Conservation (phyloP, 345 rosid genomes). For the Nephelium lappaceum region DNA sequence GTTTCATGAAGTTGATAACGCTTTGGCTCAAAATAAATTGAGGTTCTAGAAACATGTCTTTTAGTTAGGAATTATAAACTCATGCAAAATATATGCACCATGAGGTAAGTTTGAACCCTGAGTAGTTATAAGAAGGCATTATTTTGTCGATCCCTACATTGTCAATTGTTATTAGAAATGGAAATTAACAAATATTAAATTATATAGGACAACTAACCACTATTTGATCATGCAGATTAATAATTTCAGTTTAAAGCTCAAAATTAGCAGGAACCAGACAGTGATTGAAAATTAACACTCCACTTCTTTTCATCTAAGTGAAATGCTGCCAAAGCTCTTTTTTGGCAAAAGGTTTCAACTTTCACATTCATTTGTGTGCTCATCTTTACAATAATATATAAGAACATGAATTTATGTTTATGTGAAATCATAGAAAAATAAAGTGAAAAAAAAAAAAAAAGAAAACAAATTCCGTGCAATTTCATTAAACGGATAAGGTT, state of each 20-base stretch:
- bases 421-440: slow-evolving; percentile 11
- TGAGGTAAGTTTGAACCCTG: slow-evolving; percentile 94
- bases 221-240: slow-evolving; percentile 84
- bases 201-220: slow-evolving; percentile 50
- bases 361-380: slow-evolving; percentile 81
- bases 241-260: slow-evolving; percentile 89
- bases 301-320: slow-evolving; percentile 70
- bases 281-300: slow-evolving; percentile 95
- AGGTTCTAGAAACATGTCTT: slow-evolving; percentile 90
- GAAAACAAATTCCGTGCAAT: background rate
- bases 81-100: slow-evolving; percentile 93
- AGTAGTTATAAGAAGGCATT: slow-evolving; percentile 17
- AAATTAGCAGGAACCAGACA: slow-evolving; percentile 97
- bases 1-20: slow-evolving; percentile 91
- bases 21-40: slow-evolving; percentile 93
- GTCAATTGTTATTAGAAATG: background rate
- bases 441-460: no score
- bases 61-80: slow-evolving; percentile 94
- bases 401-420: background rate
- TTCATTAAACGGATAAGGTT: background rate
- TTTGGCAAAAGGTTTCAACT: slow-evolving; percentile 87
- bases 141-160: slow-evolving; percentile 16
- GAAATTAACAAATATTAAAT: background rate
- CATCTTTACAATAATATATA: slow-evolving; percentile 87
- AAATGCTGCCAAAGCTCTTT: slow-evolving; percentile 82